Evolutionary conservation across 345 rosid genomes (phyloP).

Genomic region (Melaleuca alternifolia): DNA sequence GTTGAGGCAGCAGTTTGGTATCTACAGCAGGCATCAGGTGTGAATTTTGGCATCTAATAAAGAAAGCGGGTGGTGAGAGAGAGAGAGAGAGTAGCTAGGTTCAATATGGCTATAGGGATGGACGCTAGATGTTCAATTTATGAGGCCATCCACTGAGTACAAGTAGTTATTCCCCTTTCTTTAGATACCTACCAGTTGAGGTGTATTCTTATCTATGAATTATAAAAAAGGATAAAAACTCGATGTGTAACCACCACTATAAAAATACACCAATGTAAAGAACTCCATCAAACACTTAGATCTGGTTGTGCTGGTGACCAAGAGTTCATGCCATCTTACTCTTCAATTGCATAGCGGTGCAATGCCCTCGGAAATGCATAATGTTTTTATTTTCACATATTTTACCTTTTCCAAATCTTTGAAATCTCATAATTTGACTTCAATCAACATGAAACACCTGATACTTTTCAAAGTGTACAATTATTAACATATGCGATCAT

Average conservation of each 20-base stretch:
- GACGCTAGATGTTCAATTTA: background rate
- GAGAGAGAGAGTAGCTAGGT: background rate
- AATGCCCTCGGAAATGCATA: background rate
- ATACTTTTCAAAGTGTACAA: background rate
- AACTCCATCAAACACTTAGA: background rate
- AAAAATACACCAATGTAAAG: background rate
- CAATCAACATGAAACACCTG: background rate
- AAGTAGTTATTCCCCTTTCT: background rate
- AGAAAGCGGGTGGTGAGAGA: background rate
- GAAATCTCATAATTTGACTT: background rate
- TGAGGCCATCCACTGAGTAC: background rate
- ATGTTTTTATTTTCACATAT: background rate
- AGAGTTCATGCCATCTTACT: background rate
- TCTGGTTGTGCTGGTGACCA: background rate
- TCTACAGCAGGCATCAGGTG: background rate
- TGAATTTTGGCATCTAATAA: background rate
- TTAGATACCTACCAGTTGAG: background rate
- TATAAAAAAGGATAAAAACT: background rate
- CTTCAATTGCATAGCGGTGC: background rate
- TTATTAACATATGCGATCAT: background rate
- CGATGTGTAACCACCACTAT: background rate
- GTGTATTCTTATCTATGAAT: background rate
- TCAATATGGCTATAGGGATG: background rate
- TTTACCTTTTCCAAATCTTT: background rate
- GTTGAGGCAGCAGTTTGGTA: background rate